Evolutionary conservation across 768 basidiomycete species (phyloP).

Genomic region (Termitomyces sp.): DNA sequence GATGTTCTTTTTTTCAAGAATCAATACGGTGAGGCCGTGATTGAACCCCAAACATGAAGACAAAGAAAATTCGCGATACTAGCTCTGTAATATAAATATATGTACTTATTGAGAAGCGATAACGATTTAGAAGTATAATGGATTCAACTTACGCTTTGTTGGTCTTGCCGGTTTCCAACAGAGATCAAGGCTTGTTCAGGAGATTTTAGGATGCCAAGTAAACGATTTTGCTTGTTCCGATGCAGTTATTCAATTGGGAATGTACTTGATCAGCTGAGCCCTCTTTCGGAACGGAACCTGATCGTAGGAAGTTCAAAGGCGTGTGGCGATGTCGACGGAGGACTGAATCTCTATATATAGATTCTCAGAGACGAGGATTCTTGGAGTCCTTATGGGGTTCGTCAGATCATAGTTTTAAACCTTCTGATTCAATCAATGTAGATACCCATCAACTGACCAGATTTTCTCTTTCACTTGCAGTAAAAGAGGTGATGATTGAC

Average conservation of each 20-base stretch:
- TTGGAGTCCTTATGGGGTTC: background rate
- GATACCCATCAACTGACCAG: background rate
- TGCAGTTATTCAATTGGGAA: background rate
- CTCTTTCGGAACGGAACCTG: background rate
- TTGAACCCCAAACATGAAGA: conserved; percentile 14
- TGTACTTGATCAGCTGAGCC: background rate
- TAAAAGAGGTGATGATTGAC: too few relatives aligned
- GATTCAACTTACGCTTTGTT: background rate
- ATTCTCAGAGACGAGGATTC: background rate
- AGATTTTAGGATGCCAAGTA: background rate
- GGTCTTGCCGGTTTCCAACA: background rate
- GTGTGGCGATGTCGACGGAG: background rate
- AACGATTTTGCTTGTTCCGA: background rate
- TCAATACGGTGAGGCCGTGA: conserved; percentile 34
- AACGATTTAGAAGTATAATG: background rate
- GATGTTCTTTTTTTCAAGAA: conserved; percentile 53
- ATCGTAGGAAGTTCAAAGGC: background rate
- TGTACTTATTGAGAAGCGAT: background rate
- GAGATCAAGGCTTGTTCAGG: background rate
- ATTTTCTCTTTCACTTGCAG: too few relatives aligned
- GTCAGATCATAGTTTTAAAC: background rate
- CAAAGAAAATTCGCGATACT: background rate
- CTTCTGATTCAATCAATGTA: background rate
- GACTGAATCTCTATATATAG: background rate
- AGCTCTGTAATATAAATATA: background rate